These are phyloP conservation scores for Entamoeba histolytica DNA, from an alignment of 208 protist genomes.

Conservation along the genomic window DNA sequence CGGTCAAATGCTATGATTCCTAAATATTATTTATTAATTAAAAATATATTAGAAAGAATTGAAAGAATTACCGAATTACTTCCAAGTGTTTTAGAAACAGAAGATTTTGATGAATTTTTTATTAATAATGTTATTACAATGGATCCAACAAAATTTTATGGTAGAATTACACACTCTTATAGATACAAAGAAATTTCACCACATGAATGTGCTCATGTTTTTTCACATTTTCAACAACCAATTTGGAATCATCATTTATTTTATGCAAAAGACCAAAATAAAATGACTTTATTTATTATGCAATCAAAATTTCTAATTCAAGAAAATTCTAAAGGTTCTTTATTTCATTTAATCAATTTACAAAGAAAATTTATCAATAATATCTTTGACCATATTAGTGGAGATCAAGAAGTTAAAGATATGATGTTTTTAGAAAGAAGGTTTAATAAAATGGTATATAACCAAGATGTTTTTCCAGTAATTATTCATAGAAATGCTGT, in stretches of 20 bases:
- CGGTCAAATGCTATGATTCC: background rate
- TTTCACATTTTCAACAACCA: background rate
- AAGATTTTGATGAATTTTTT: background rate
- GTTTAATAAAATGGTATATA: background rate
- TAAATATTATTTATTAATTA: background rate
- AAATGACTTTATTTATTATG: background rate
- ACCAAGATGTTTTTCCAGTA: background rate
- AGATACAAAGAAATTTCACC: background rate
- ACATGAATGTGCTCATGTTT: background rate
- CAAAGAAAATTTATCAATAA: background rate
- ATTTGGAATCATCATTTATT: background rate
- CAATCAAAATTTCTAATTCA: background rate
- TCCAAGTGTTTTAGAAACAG: background rate
- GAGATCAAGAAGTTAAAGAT: background rate
- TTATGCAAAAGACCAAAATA: background rate
- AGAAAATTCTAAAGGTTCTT: background rate
- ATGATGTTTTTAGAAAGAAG: background rate
- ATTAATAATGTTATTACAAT: background rate
- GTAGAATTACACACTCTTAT: background rate
- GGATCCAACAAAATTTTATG: background rate
- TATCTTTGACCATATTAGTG: background rate
- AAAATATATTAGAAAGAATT: background rate
- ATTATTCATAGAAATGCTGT: background rate
- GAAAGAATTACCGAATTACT: background rate
- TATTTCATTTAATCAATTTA: background rate